Base-by-base conservation (phyloP, 2,329 filamentous ascomycete genomes). In the Cladosporium cucumerinum region DNA sequence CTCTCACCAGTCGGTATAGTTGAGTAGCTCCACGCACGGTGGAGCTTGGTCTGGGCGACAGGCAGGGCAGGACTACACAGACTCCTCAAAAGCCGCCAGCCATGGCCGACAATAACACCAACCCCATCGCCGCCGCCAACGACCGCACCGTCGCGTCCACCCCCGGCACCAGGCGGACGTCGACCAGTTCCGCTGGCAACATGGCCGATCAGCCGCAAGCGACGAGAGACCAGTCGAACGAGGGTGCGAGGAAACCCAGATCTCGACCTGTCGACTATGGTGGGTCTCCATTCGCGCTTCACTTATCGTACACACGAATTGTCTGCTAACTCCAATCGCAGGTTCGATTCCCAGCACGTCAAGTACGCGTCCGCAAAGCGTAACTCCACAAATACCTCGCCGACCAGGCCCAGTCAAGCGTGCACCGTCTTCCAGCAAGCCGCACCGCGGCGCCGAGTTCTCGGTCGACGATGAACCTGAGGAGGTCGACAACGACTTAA, bases 391-490 rank as follows among this genome's bases (percentile, higher is more conserved):
- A 57, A 68, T 68, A 34, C 82, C 87, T 16, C 88, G 86, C 75
- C 96, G 94, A 76, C 92, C 92, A 21, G 79, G 85, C 12, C 86
- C 94, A 77, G 77, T 85, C 65, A 89, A 92, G 70, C 88, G 92
- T 67, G 83, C 88, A 65, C 94, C 92, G 1, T 92, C 92, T 26
- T 91, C 80, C 60, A 83, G 87, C 72, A 87, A 87, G 48, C 93
- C 92, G 2, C 87, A 94, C 74, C 89, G 92, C 62, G 91, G 93
- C 32, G 90, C 91, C 67, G 84, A 94, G 66, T 98, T 96, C 79
- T 97, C 93, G 0, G 92, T 92, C 57, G 93, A 98, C 74, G 94
- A 98, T 76, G 93, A 92, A 73, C 82, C 88, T 26, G 84, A 87
- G 69, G 94, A 97, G 77, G 87, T 97, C 23, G 88, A 91, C 73